These are phyloP conservation scores for Heterobasidion occidentale DNA, from an alignment of 1,284 basidiomycete genomes.

Conservation along the genomic window DNA sequence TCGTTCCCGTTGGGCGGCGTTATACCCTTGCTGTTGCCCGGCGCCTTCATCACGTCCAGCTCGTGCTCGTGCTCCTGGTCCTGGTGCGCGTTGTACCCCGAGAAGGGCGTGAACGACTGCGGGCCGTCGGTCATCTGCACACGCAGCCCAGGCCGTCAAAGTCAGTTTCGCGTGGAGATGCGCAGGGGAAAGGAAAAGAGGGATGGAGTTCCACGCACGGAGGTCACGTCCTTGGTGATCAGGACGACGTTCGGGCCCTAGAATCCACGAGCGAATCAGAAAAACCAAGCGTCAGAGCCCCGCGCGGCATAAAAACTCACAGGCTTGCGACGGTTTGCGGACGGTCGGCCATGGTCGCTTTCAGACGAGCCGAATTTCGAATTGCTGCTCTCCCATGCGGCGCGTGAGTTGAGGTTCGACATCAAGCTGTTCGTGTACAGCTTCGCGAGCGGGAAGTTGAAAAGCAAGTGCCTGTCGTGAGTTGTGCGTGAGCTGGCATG, in stretches of 20 bases:
- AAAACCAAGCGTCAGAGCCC: not conserved
- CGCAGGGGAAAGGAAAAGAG: not conserved
- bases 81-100: no score
- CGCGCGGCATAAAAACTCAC: not conserved
- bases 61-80: no score
- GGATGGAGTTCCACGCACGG: not conserved
- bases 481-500: no score
- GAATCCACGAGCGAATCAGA: not conserved
- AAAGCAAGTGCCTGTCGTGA: conserved; percentile 22
- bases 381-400: conserved; percentile 16
- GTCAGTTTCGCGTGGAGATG: not conserved
- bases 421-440: conserved; percentile 36
- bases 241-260: not conserved
- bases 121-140: no score
- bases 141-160: no score
- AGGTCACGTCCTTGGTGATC: not conserved
- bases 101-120: no score
- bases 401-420: conserved; percentile 32
- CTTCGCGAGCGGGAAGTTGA: conserved; percentile 34
- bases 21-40: no score
- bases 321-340: not conserved
- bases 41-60: no score
- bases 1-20: no score
- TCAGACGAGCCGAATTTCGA: not conserved
- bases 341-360: not conserved